Conservation (phyloP, 2,329 filamentous ascomycete genomes). For the Botrytis hyacinthi region DNA sequence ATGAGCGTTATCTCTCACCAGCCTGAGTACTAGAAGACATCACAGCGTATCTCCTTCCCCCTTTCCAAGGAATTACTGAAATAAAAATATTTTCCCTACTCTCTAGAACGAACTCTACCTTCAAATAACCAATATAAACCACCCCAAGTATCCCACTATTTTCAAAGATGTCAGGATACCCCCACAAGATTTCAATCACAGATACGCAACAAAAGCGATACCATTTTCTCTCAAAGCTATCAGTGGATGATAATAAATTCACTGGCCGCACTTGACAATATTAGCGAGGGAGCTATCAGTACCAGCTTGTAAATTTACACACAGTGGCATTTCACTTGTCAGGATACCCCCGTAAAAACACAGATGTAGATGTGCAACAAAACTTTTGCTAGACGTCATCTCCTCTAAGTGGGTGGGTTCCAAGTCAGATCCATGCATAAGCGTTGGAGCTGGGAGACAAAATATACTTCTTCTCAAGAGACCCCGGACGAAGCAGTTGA, state of each 20-base stretch:
- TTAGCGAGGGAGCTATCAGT: neutral
- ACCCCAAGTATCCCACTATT: neutral
- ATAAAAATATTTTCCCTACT: neutral
- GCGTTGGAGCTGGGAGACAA: neutral
- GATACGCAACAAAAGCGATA: neutral
- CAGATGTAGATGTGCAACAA: neutral
- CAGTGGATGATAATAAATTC: neutral
- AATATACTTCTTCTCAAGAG: neutral
- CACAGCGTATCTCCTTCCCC: neutral
- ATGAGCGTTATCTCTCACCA: neutral
- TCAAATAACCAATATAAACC: neutral
- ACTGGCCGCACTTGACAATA: neutral
- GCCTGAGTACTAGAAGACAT: neutral
- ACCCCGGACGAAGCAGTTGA: rapidly evolving
- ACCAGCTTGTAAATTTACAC: neutral
- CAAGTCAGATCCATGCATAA: neutral
- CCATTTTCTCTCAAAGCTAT: neutral
- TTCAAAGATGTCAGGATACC: neutral
- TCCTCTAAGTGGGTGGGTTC: neutral
- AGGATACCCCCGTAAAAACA: neutral
- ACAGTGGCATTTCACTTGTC: neutral
- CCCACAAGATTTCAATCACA: neutral
- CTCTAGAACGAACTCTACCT: neutral
- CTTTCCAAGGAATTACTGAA: neutral
- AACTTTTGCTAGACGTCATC: neutral